These are phyloP conservation scores for Clonostachys chloroleuca DNA, from an alignment of 2,329 filamentous ascomycete species.

Conservation along the genomic window DNA sequence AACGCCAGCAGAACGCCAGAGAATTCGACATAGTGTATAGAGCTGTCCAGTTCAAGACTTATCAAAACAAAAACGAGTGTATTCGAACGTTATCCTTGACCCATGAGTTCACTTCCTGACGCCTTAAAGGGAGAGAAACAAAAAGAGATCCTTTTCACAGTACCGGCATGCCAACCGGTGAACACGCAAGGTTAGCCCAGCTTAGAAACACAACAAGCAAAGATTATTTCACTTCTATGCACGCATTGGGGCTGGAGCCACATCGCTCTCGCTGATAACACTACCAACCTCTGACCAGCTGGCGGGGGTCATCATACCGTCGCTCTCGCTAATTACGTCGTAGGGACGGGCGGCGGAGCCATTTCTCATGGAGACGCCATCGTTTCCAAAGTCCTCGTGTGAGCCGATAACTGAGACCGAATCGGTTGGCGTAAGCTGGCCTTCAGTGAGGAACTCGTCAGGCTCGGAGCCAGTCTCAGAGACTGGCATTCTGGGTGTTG, in stretches of 20 bases:
- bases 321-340: conserved; percentile 54
- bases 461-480: conserved; percentile 39
- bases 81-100: no score
- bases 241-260: conserved; percentile 5
- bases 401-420: conserved; percentile 50
- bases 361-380: conserved; percentile 28
- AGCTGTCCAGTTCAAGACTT: no score
- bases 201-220: neutral
- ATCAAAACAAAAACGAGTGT: no score
- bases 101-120: no score
- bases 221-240: neutral
- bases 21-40: no score
- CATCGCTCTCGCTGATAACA: conserved; percentile 52
- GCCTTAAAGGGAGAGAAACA: no score
- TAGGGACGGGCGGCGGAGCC: conserved; percentile 33
- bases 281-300: conserved; percentile 65
- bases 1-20: no score
- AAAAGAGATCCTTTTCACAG: no score
- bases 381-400: conserved; percentile 39
- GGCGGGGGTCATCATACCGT: conserved; percentile 53
- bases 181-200: neutral
- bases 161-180: neutral
- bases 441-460: conserved; percentile 36
- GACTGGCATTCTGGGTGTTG: conserved; percentile 39
- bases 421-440: conserved; percentile 55